Evolutionary conservation across 768 basidiomycete species (phyloP).

Genomic region (Cantharellus anzutake): DNA sequence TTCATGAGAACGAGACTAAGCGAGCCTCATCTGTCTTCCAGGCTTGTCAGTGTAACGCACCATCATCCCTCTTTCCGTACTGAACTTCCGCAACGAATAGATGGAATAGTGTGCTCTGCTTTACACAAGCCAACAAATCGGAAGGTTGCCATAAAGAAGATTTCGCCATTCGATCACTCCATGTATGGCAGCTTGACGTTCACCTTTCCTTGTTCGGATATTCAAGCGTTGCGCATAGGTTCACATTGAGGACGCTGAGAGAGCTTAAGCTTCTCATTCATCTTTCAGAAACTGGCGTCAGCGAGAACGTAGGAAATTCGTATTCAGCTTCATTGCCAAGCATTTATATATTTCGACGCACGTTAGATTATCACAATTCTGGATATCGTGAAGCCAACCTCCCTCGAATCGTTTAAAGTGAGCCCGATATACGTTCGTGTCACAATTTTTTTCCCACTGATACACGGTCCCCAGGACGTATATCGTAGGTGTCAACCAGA

Average conservation of each 20-base stretch:
- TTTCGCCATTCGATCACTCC: conserved; percentile 85
- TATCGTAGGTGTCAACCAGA: background rate
- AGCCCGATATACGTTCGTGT: conserved; percentile 34
- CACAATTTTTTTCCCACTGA: background rate
- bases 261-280: conserved; percentile 89
- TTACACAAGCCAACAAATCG: conserved; percentile 57
- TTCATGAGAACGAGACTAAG: background rate
- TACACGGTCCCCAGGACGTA: background rate
- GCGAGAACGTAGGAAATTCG: conserved; percentile 47
- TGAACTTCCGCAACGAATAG: conserved; percentile 20
- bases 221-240: background rate
- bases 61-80: background rate
- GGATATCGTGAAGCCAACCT: conserved; percentile 73
- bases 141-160: conserved; percentile 91
- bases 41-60: background rate
- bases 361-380: conserved; percentile 87
- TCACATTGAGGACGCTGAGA: conserved; percentile 43
- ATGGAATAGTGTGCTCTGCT: conserved; percentile 81
- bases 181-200: conserved; percentile 44
- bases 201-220: background rate
- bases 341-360: conserved; percentile 19
- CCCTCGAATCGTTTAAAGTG: conserved; percentile 55
- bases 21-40: background rate
- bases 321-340: background rate
- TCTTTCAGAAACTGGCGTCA: conserved; percentile 70